Evolutionary conservation across 2,329 filamentous ascomycete genomes (phyloP), one percentile per base, ranked within the genome.

Genomic region (Pleomassaria siparia): DNA sequence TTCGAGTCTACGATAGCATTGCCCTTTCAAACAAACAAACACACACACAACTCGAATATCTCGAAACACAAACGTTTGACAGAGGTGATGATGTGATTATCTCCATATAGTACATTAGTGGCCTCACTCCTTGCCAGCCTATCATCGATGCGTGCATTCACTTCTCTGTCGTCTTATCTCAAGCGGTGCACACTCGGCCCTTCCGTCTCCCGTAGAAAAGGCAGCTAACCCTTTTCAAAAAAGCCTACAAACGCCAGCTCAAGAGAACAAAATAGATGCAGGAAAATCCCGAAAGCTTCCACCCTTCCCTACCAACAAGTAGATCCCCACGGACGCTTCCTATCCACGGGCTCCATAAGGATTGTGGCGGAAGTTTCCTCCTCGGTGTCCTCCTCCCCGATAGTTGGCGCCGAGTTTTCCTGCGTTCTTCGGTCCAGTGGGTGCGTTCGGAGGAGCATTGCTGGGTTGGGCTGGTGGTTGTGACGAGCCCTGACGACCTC

Each of bases 391-490:
- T 43, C 92, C 92, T 44, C 94, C 92, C 32, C 92, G 86, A 71
- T 96, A 97, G 73, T 96, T 96, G 1, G 89, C 90, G 13, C 91
- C 91, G 1, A 91, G 90, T 66, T 87, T 88, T 21, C 91, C 91
- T 1, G 91, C 90, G 63, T 97, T 99, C 80, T 95, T 95, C 4
- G 94, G 94, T 0, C 94, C 94, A 0, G 94, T 99, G 0, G 94
- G 94, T 5, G 94, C 89, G 65, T 90, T 90, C 4, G 88, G 86
- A 16, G 89, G 89, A 12, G 76, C 75, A 44, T 72, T 68, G 47
- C 63, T 63, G 2, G 74, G 64, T 21, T 63, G 58, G 29, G 56
- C 48, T 35, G 59, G 76, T 72, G 74, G 62, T 72, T 65, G 73
- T 58, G 64, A 67, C 25, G 63, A 60, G 35, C 63, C 67, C 47